phyloP scores from a whole-genome alignment of 495 filamentous ascomycete genomes.

The Penicillium canariense region DNA sequence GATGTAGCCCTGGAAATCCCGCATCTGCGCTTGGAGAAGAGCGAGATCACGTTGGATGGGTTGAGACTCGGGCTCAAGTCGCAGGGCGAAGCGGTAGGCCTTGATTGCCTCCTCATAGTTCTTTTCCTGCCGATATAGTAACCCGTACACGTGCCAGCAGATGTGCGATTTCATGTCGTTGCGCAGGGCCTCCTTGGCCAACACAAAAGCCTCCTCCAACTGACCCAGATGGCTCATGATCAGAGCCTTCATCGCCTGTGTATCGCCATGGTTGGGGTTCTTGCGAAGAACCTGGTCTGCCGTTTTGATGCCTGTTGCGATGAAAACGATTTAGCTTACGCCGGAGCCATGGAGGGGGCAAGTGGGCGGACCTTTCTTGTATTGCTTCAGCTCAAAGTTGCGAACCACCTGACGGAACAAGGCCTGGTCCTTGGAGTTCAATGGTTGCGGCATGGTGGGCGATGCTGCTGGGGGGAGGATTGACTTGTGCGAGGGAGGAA shows the following conservation, averaged over 20 bases:
- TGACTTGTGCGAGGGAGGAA: slow-evolving; percentile 39
- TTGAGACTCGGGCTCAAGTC: slow-evolving; percentile 84
- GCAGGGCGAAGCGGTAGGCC: slow-evolving; percentile 92
- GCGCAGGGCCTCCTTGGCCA: slow-evolving; percentile 86
- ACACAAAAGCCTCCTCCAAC: slow-evolving; percentile 85
- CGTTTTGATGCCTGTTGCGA: slow-evolving; percentile 70
- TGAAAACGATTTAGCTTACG: slow-evolving; percentile 24
- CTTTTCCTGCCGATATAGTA: slow-evolving; percentile 87
- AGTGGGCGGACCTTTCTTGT: slow-evolving; percentile 74
- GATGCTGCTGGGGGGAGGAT: slow-evolving; percentile 32
- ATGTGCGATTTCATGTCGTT: slow-evolving; percentile 99
- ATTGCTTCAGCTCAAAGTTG: slow-evolving; percentile 96
- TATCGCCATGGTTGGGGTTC: slow-evolving; percentile 95
- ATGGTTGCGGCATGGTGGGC: slow-evolving; percentile 71
- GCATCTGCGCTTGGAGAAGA: slow-evolving; percentile 91
- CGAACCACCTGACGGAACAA: slow-evolving; percentile 93
- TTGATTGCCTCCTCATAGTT: slow-evolving; percentile 99
- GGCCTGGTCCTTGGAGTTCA: slow-evolving; percentile 85
- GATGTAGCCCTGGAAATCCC: slow-evolving; percentile 91
- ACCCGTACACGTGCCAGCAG: slow-evolving; percentile 99
- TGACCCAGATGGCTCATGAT: slow-evolving; percentile 91
- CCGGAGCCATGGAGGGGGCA: neutral
- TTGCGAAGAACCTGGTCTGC: slow-evolving; percentile 93
- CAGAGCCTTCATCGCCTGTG: slow-evolving; percentile 96
- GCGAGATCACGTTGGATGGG: slow-evolving; percentile 95